A percentile compares a stretch with the other conserved stretches of the same genome.
phyloP scores from a whole-genome alignment of 108 stramenopile genomes.

The Epipyxis sp. region DNA sequence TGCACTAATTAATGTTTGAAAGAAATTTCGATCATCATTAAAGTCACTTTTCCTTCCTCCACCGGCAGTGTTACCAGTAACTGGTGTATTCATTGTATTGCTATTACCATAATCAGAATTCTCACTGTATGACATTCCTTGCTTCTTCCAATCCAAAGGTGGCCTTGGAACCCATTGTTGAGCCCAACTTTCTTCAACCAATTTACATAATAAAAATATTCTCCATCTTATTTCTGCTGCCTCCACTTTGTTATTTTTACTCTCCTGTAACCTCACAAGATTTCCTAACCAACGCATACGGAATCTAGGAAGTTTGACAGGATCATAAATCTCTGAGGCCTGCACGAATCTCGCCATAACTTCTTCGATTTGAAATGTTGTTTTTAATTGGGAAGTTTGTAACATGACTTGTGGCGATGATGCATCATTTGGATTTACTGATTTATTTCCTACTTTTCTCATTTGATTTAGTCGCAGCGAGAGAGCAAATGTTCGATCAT shows the following conservation, averaged over 20 bases:
- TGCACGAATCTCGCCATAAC: slow-evolving; percentile 1
- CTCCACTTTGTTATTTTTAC: not conserved
- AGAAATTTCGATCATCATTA: slow-evolving; percentile 14
- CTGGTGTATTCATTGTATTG: not conserved
- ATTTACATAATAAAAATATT: not conserved
- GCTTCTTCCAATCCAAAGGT: not conserved
- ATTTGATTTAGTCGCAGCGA: not conserved
- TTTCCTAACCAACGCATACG: slow-evolving; percentile 16
- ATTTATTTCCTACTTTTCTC: not conserved
- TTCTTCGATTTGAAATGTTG: slow-evolving; percentile 13
- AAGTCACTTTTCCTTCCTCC: not conserved
- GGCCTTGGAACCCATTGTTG: slow-evolving; percentile 22
- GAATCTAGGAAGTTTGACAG: slow-evolving; percentile 13
- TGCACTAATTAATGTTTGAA: not conserved
- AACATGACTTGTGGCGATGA: not conserved
- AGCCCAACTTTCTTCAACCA: not conserved
- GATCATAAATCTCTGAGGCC: not conserved
- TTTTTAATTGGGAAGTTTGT: not conserved
- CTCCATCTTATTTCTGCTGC: slow-evolving; percentile 13
- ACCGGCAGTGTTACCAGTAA: not conserved
- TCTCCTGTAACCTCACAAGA: slow-evolving; percentile 11
- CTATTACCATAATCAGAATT: not conserved
- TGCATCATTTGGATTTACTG: not conserved
- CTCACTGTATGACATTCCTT: not conserved
- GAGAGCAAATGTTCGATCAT: not conserved